A percentile compares a stretch with the other conserved stretches of the same genome.
Evolutionary conservation across 768 basidiomycete genomes (phyloP).

Genomic region (Multifurca ochricompacta): DNA sequence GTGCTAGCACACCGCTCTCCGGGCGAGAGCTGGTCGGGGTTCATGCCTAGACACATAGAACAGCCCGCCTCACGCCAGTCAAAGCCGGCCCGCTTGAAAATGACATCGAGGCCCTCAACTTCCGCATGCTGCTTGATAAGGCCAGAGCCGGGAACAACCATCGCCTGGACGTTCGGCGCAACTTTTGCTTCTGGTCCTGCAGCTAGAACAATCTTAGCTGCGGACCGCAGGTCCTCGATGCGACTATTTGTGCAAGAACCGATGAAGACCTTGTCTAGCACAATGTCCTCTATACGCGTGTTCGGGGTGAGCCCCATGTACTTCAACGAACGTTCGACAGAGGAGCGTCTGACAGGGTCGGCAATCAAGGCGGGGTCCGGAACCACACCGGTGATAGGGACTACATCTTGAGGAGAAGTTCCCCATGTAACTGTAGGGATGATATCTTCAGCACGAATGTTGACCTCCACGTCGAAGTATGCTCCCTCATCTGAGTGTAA

Average conservation of each 20-base stretch:
- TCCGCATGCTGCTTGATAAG: constrained; percentile 60
- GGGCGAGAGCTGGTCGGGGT: constrained; percentile 56
- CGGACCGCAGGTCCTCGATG: constrained; percentile 57
- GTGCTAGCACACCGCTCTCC: constrained; percentile 54
- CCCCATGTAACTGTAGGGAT: constrained; percentile 61
- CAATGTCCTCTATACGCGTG: constrained; percentile 48
- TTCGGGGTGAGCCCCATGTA: constrained; percentile 56
- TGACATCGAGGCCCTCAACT: constrained; percentile 52
- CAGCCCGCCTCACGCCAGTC: constrained; percentile 66
- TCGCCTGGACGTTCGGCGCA: constrained; percentile 45
- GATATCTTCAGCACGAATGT: constrained; percentile 53
- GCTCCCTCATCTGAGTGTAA: constrained; percentile 50
- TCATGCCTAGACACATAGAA: constrained; percentile 69
- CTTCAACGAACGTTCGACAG: constrained; percentile 44
- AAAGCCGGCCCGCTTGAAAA: constrained; percentile 59
- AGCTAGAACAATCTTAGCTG: constrained; percentile 47
- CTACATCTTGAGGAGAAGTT: constrained; percentile 55
- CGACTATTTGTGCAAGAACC: constrained; percentile 64
- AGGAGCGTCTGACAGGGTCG: constrained; percentile 38
- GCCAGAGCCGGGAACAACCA: constrained; percentile 63
- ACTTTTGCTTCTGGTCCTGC: constrained; percentile 45
- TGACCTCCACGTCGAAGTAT: constrained; percentile 49
- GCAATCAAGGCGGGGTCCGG: constrained; percentile 43
- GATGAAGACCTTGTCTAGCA: constrained; percentile 59
- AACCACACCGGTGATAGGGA: constrained; percentile 49